Evolutionary conservation across 768 basidiomycete species (phyloP).

Genomic region (Clavulina sp.): DNA sequence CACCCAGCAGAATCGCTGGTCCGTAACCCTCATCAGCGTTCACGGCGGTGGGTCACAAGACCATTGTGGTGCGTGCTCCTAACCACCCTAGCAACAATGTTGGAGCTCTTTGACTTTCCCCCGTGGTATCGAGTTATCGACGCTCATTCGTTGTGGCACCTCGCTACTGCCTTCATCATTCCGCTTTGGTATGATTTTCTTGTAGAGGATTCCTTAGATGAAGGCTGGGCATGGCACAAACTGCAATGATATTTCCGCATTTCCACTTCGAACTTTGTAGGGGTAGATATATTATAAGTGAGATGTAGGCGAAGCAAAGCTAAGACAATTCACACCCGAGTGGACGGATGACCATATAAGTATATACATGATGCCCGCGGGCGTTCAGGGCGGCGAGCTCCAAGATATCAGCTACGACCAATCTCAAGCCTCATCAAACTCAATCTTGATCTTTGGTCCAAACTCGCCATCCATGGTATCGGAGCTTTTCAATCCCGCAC

Average conservation of each 20-base stretch:
- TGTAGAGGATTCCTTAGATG: constrained; percentile 49
- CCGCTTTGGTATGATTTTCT: constrained; percentile 77
- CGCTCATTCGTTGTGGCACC: constrained; percentile 89
- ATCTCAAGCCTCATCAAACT: too few relatives aligned
- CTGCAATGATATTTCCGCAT: background rate
- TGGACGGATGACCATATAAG: too few relatives aligned
- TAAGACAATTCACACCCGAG: too few relatives aligned
- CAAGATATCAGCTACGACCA: too few relatives aligned
- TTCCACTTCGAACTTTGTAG: too few relatives aligned
- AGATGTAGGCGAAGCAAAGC: too few relatives aligned
- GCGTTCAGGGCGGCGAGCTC: too few relatives aligned
- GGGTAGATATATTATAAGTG: too few relatives aligned
- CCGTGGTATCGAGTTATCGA: constrained; percentile 61
- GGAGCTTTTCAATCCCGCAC: too few relatives aligned
- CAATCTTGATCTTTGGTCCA: too few relatives aligned
- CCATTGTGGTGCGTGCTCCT: constrained; percentile 40
- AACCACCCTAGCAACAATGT: constrained; percentile 52
- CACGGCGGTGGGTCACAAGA: constrained; percentile 22
- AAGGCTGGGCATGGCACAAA: constrained; percentile 32
- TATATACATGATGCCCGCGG: too few relatives aligned
- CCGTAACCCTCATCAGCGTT: background rate
- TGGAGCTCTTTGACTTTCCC: constrained; percentile 88
- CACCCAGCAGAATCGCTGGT: constrained; percentile 5
- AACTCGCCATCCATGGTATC: too few relatives aligned
- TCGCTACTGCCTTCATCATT: constrained; percentile 62